These are phyloP conservation scores for Wallacemonas sp. DNA, from an alignment of 208 protist species.

Conservation along the genomic window DNA sequence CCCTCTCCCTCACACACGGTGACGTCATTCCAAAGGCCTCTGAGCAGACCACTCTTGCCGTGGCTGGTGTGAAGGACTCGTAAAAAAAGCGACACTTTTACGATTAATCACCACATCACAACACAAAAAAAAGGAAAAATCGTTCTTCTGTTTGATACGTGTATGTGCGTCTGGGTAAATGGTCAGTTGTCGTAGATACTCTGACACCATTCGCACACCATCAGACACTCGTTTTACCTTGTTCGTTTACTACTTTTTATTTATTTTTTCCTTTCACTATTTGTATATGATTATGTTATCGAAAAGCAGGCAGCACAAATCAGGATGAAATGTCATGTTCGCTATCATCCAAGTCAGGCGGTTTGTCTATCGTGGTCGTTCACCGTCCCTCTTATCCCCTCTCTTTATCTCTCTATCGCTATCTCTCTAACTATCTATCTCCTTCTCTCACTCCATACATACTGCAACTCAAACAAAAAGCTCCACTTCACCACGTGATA, in stretches of 20 bases:
- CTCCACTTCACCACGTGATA: neutral
- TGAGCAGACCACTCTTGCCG: conserved; percentile 29
- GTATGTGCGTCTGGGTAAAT: too few species aligned
- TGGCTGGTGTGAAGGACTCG: conserved; percentile 26
- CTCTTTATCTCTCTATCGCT: conserved; percentile 5
- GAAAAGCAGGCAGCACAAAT: neutral
- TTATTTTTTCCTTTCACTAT: conserved; percentile 20
- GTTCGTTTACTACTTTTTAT: neutral
- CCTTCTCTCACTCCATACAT: neutral
- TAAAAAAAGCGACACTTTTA: conserved; percentile 8
- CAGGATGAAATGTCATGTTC: neutral
- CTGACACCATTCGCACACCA: neutral
- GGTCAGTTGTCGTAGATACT: too few species aligned
- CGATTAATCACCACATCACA: too few species aligned
- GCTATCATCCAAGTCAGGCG: neutral
- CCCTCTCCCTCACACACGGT: conserved; percentile 51
- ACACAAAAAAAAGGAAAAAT: neutral
- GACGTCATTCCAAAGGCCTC: conserved; percentile 26
- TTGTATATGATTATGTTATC: neutral
- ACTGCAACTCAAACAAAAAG: too few species aligned
- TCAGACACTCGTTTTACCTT: neutral
- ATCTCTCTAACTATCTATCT: neutral
- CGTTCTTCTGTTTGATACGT: too few species aligned
- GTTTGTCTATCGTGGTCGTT: conserved; percentile 1
- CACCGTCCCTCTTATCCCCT: conserved; percentile 2